Base-by-base conservation (phyloP, 148 eudicot species). In the Nepenthes gracilis region DNA sequence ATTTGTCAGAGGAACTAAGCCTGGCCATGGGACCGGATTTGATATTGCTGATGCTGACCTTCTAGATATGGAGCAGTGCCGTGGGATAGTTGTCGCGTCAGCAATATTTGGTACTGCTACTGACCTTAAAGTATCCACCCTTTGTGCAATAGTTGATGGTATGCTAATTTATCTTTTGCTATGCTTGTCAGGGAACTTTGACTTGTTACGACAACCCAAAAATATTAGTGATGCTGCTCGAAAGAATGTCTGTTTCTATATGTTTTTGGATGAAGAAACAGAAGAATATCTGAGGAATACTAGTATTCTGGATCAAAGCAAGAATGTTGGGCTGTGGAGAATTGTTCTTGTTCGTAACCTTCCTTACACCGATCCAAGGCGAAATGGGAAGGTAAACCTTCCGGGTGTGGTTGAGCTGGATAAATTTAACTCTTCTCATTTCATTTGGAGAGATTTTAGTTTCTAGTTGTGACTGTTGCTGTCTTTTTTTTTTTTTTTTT, bases 261-360 rank as follows among this genome's bases (percentile, higher is more conserved):
- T 94, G 99, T 94, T 94, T 70, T 75, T 94, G 61, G 99, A 89
- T 64, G 87, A 88, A 75, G 92, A 81, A 73, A 94, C 97, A 52
- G 92, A 83, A 64, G 66, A 61, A 43, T 88, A 78, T 69, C 58
- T 89, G 73, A 89, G 75, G 69, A 84, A 89, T 64, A 79, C 84
- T 53, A 83, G 75, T 78, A 63, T 59, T 14, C 72, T 94, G 50
- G 87, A 81, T 64, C 74, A 64, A 63, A 65, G 74, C 73, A 81
- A 75, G 69, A 81, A 67, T 72, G 67, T 82, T 67, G 99, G 95
- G 12, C 58, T 84, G 70, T 94, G 97, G 99, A 86, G 90, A 75
- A 81, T 83, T 45, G 82, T 87, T 68, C 76, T 89, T 74, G 89
- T 89, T 57, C 88, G 33, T 60, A 89, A 86, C 74, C 83, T 86